phyloP scores from a whole-genome alignment of 805 yeast species.

The Wickerhamiella occidentalis region DNA sequence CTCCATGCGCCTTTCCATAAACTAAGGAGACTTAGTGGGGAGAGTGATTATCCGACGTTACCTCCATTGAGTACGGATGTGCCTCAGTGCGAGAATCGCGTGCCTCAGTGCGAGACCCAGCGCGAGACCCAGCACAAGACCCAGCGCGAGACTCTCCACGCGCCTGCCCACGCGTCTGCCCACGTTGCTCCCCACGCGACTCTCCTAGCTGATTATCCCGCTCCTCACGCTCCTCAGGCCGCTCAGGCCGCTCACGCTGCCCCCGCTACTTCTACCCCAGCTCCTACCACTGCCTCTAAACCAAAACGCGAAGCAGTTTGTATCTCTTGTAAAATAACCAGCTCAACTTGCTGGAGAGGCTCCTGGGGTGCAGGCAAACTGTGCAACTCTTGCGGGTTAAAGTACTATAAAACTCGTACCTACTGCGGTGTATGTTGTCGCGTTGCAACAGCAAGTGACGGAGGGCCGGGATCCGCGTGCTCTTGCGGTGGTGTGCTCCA shows the following conservation, averaged over 20 bases:
- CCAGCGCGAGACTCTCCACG: no score
- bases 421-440: background rate
- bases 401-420: background rate
- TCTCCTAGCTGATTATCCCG: no score
- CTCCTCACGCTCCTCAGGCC: no score
- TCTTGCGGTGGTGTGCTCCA: background rate
- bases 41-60: no score
- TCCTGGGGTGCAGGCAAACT: background rate
- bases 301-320: no score
- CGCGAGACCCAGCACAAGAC: no score
- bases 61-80: no score
- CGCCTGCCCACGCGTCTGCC: no score
- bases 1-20: no score
- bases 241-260: background rate
- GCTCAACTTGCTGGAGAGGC: background rate
- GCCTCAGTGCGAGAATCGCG: no score
- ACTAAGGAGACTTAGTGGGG: no score
- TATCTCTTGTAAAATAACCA: background rate
- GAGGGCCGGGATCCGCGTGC: background rate
- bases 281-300: background rate
- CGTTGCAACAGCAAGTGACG: background rate
- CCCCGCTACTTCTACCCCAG: background rate
- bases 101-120: background rate
- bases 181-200: no score
- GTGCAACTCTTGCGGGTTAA: slow-evolving; percentile 9